Base-by-base conservation (phyloP, 2,329 filamentous ascomycete genomes). In the Chaetomiaceae sp. region DNA sequence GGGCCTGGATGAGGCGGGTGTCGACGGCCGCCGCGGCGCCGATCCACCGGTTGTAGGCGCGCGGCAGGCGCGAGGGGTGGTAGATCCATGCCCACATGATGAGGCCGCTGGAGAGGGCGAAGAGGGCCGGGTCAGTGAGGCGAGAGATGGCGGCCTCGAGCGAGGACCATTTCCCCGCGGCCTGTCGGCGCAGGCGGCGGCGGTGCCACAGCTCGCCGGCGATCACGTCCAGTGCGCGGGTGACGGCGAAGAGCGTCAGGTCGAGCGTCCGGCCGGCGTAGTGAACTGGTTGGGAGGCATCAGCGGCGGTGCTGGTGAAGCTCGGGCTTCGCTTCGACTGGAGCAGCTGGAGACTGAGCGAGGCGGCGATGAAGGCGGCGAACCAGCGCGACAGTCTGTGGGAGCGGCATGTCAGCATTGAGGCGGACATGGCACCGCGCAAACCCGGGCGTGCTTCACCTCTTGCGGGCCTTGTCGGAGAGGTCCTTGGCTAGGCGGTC, bases 41-140 rank as follows among this genome's bases (percentile, higher is more conserved):
- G 56, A 95, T 93, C 88, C 88, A 94, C 61, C 81, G 83, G 58
- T 81, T 83, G 68, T 94, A 94, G 33, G 82, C 75, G 22, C 69
- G 73, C 2, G 88, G 88, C 1, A 95, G 74, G 17, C 78, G 74
- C 29, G 78, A 72, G 0, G 88, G 86, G 9, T 72, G 64, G 67
- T 91, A 95, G 62, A 94, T 83, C 86, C 86, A 95, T 15, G 86
- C 78, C 84, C 86, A 91, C 88, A 94, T 95, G 55, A 94, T 83
- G 30, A 87, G 68, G 18, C 82, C 84, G 32, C 78, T 81, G 17
- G 86, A 89, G 27, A 75, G 64, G 36, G 84, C 79, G 63, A 95
- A 94, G 15, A 90, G 67, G 6, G 76, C 66, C 4, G 86, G 78
- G 59, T 91, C 84, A n/a, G 79, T 69, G 30, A 79, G 62, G 9